These are phyloP conservation scores for Cantharellus cinnabarinus DNA, from an alignment of 768 basidiomycete species.

Conservation along the genomic window DNA sequence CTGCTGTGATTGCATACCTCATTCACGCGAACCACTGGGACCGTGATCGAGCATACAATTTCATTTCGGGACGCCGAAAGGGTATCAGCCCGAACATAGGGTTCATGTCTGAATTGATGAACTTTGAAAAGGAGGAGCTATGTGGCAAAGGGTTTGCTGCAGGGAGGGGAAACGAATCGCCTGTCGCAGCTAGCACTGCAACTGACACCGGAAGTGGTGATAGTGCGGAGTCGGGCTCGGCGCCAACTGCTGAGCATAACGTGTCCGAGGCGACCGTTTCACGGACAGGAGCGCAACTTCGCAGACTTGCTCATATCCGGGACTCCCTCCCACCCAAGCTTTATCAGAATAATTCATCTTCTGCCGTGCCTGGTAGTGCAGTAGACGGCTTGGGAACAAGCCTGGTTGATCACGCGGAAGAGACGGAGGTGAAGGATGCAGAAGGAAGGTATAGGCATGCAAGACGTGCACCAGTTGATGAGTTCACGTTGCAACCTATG, in stretches of 20 bases:
- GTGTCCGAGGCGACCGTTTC: too few relatives aligned
- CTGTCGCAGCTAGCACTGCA: neutral
- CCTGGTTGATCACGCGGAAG: slow-evolving; percentile 37
- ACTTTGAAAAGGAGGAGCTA: slow-evolving; percentile 80
- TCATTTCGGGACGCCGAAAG: slow-evolving; percentile 79
- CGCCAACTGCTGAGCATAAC: neutral
- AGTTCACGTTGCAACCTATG: slow-evolving; percentile 74
- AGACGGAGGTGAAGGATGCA: slow-evolving; percentile 76
- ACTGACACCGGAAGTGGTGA: neutral
- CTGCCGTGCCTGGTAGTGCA: slow-evolving; percentile 2
- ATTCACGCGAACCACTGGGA: slow-evolving; percentile 98
- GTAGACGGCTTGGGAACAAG: neutral
- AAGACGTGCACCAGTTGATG: slow-evolving; percentile 69
- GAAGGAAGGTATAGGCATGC: slow-evolving; percentile 75
- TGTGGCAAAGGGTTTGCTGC: slow-evolving; percentile 48
- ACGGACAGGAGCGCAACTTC: neutral
- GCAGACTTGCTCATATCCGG: slow-evolving; percentile 2
- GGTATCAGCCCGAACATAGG: slow-evolving; percentile 96
- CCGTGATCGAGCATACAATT: slow-evolving; percentile 72
- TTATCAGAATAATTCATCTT: neutral
- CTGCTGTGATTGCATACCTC: slow-evolving; percentile 91
- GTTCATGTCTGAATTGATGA: slow-evolving; percentile 93
- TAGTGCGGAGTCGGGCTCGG: neutral
- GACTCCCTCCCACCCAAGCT: slow-evolving; percentile 5
- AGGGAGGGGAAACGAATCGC: slow-evolving; percentile 16